These are phyloP conservation scores for Saussurea involucrata DNA, from an alignment of 129 eudicot genomes.

Conservation along the genomic window DNA sequence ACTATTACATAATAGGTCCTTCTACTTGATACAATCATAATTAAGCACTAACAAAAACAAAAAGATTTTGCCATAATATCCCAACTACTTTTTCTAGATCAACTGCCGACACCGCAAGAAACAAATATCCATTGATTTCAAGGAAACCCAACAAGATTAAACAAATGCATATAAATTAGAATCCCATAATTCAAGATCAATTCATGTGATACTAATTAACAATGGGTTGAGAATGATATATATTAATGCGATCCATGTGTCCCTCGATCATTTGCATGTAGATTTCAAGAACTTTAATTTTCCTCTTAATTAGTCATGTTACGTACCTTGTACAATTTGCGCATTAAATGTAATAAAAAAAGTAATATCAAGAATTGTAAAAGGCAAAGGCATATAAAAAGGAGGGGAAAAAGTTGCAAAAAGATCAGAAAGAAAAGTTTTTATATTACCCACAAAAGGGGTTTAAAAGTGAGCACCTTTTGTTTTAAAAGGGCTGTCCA, in stretches of 20 bases:
- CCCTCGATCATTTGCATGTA: slow-evolving; percentile 12
- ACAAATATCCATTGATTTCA: background rate
- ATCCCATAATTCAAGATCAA: background rate
- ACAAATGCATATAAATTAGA: background rate
- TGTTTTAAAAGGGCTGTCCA: slow-evolving; percentile 91
- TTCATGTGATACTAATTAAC: background rate
- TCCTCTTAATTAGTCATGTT: slow-evolving; percentile 18
- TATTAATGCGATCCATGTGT: slow-evolving; percentile 14
- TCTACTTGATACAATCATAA: too few relatives aligned
- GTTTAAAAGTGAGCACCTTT: slow-evolving; percentile 56
- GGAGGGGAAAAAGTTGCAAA: slow-evolving; percentile 27
- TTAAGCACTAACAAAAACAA: too few relatives aligned
- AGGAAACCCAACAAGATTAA: background rate
- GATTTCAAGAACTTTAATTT: background rate
- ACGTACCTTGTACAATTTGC: slow-evolving; percentile 21
- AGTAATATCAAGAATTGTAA: slow-evolving; percentile 13
- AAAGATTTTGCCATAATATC: slow-evolving; percentile 8
- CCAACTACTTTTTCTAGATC: slow-evolving; percentile 16
- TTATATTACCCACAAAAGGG: slow-evolving; percentile 60
- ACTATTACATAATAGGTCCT: too few relatives aligned
- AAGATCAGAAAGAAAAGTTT: slow-evolving; percentile 30
- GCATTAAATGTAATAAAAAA: background rate
- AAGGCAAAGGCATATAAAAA: slow-evolving; percentile 39
- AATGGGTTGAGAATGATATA: background rate
- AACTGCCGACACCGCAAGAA: slow-evolving; percentile 13